Evolutionary conservation across 805 yeast species (phyloP).

Genomic region (Starmerella cellae): DNA sequence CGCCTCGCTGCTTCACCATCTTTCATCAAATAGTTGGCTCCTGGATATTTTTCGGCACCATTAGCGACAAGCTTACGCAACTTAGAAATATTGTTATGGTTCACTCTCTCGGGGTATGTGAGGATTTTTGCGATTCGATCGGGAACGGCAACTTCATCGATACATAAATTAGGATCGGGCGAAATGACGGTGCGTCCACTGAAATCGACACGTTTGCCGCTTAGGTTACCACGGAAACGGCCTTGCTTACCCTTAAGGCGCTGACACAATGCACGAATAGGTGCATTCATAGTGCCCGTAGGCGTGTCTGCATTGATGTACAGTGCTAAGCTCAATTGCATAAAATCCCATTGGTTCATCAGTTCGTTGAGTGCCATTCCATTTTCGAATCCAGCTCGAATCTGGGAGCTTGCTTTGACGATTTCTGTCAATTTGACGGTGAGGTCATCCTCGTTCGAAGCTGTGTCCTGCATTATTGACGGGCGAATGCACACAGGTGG

Average conservation of each 20-base stretch:
- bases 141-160: constrained; percentile 98
- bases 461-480: constrained; percentile 85
- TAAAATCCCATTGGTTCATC: constrained; percentile 98
- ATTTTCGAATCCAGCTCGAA: constrained; percentile 86
- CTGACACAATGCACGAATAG: constrained; percentile 92
- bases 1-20: constrained; percentile 61
- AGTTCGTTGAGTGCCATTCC: constrained; percentile 85
- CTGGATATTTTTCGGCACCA: constrained; percentile 88
- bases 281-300: constrained; percentile 43
- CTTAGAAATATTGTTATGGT: constrained; percentile 71
- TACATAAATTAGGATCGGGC: constrained; percentile 89
- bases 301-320: constrained; percentile 95
- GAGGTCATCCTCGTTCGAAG: constrained; percentile 92
- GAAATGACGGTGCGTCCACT: constrained; percentile 97
- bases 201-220: constrained; percentile 97
- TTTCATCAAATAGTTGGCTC: constrained; percentile 84
- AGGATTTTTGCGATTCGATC: constrained; percentile 89
- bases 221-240: constrained; percentile 91
- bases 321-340: constrained; percentile 92
- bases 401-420: constrained; percentile 91
- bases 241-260: constrained; percentile 97
- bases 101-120: constrained; percentile 91
- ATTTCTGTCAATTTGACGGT: constrained; percentile 93
- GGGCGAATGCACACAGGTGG: constrained; percentile 99
- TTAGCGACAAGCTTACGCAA: constrained; percentile 58